phyloP scores from a whole-genome alignment of 192 early-diverging fungal species.

The Backusella luteola region DNA sequence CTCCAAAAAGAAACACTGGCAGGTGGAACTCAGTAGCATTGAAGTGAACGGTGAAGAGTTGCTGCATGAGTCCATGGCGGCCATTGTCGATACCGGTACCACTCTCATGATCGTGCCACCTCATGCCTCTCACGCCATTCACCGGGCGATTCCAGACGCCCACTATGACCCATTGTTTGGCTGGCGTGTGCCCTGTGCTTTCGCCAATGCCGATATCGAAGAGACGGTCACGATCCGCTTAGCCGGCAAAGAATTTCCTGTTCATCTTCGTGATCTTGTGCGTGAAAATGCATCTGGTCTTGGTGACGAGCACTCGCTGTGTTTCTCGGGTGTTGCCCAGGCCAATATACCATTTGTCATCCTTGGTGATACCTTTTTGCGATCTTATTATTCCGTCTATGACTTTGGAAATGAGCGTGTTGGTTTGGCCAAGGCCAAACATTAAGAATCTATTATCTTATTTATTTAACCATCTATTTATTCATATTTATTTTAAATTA shows the following conservation, averaged over 20 bases:
- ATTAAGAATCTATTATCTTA: background rate
- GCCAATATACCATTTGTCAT: slow-evolving; percentile 14
- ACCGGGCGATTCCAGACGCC: slow-evolving; percentile 42
- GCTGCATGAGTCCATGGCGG: background rate
- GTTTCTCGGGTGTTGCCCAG: slow-evolving; percentile 37
- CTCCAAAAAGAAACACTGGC: slow-evolving; percentile 61
- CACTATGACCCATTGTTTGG: slow-evolving; percentile 17
- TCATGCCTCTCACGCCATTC: slow-evolving; percentile 33
- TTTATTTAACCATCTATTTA: background rate
- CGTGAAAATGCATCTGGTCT: slow-evolving; percentile 27
- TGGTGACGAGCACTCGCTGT: background rate
- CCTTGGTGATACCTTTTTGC: slow-evolving; percentile 50
- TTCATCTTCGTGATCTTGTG: slow-evolving; percentile 32
- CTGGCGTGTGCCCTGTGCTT: slow-evolving; percentile 43
- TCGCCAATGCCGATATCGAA: background rate
- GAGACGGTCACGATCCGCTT: slow-evolving; percentile 27
- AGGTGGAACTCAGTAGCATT: slow-evolving; percentile 37
- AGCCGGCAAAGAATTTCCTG: slow-evolving; percentile 21
- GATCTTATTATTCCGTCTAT: slow-evolving; percentile 49
- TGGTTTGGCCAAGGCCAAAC: slow-evolving; percentile 41
- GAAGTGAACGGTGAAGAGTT: slow-evolving; percentile 30
- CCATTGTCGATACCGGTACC: slow-evolving; percentile 61
- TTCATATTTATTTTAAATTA: background rate
- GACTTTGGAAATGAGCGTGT: slow-evolving; percentile 44
- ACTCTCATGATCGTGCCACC: slow-evolving; percentile 49